These are phyloP conservation scores for Apiospora phragmitis DNA, from an alignment of 2,329 filamentous ascomycete genomes.

Conservation along the genomic window DNA sequence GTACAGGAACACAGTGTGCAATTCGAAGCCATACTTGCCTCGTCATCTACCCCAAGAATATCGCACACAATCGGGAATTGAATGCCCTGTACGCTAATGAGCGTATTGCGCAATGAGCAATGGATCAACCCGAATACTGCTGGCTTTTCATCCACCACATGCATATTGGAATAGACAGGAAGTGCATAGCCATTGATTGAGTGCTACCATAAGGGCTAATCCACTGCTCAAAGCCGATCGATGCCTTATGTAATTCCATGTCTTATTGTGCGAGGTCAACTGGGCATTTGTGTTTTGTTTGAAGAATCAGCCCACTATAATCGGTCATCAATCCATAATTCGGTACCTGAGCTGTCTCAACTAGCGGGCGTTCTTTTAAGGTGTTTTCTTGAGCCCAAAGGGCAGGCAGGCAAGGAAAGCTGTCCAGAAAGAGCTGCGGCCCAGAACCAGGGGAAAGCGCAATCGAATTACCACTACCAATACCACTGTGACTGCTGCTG, in stretches of 20 bases:
- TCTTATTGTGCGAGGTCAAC: constrained; percentile 2
- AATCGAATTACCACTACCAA: not conserved
- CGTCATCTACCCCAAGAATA: not conserved
- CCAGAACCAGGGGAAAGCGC: constrained; percentile 1
- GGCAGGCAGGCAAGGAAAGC: not conserved
- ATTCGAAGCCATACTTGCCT: not conserved
- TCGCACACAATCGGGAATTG: not conserved
- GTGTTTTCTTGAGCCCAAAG: not conserved
- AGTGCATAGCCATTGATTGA: not conserved
- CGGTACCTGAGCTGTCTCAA: constrained; percentile 3
- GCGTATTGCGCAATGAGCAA: not conserved
- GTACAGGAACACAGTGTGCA: not conserved
- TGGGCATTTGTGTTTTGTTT: not conserved
- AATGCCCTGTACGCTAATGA: not conserved
- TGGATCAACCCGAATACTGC: too few relatives aligned
- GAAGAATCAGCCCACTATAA: not conserved
- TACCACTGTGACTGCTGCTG: not conserved
- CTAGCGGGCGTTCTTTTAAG: not conserved
- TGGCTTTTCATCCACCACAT: not conserved
- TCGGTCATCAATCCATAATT: not conserved
- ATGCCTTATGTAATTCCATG: not conserved
- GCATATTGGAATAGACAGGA: not conserved
- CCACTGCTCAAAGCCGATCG: not conserved
- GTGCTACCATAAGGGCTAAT: not conserved
- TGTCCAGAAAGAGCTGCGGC: not conserved